Percentiles rank a stretch among this genome's conserved stretches.
phyloP scores from a whole-genome alignment of 805 yeast genomes.

The Cephaloascus albidus region DNA sequence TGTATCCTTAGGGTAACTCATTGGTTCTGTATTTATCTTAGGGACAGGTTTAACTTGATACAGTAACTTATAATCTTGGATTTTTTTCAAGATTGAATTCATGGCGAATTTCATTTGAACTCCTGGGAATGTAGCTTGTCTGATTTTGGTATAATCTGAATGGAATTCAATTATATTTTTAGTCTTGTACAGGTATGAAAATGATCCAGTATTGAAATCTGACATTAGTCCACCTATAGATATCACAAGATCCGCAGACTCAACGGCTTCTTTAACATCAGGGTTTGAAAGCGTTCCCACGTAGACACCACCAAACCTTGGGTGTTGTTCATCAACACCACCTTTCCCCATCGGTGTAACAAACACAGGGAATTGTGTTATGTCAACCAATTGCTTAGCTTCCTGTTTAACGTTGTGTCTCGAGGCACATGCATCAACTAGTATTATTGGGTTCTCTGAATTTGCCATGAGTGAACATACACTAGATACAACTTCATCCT shows the following conservation, averaged over 20 bases:
- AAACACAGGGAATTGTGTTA: slow-evolving; percentile 72
- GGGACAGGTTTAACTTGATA: slow-evolving; percentile 52
- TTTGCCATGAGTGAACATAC: slow-evolving; percentile 41
- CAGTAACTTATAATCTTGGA: neutral
- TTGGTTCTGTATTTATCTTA: slow-evolving; percentile 18
- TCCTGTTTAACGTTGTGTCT: slow-evolving; percentile 65
- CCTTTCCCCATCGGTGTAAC: slow-evolving; percentile 92
- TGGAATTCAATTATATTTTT: slow-evolving; percentile 72
- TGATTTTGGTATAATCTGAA: slow-evolving; percentile 65
- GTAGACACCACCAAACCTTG: slow-evolving; percentile 77
- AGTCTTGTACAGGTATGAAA: slow-evolving; percentile 67
- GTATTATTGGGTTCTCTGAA: slow-evolving; percentile 63
- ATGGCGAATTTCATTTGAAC: slow-evolving; percentile 59
- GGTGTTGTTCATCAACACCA: slow-evolving; percentile 60
- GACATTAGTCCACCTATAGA: slow-evolving; percentile 79
- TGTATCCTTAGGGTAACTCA: slow-evolving; percentile 30
- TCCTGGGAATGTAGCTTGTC: slow-evolving; percentile 61
- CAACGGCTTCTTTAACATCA: slow-evolving; percentile 64
- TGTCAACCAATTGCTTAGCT: slow-evolving; percentile 50
- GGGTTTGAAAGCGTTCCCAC: slow-evolving; percentile 75
- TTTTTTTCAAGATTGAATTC: slow-evolving; percentile 4
- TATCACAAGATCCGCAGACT: slow-evolving; percentile 63
- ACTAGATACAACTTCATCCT: slow-evolving; percentile 49
- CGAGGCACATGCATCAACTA: slow-evolving; percentile 82
- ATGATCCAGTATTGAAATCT: slow-evolving; percentile 87